Conservation (phyloP, 2,329 filamentous ascomycete genomes). For the Parasarocladium wereldwijsianum region DNA sequence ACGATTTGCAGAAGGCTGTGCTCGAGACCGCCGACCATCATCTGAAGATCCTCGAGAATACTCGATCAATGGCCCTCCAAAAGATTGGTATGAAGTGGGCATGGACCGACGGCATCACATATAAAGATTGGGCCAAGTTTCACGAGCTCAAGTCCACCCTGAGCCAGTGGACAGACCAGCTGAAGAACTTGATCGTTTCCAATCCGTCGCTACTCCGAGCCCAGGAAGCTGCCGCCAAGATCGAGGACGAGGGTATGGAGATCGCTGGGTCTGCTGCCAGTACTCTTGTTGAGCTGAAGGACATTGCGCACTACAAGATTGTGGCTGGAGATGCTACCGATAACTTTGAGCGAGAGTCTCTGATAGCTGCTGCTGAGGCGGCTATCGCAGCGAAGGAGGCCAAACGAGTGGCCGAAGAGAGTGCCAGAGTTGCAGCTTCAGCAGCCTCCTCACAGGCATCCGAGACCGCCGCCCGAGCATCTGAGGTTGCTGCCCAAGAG, state of each 20-base stretch:
- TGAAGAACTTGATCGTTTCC: constrained; percentile 59
- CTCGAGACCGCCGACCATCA: constrained; percentile 64
- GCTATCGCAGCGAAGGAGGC: constrained; percentile 15
- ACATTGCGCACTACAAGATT: constrained; percentile 75
- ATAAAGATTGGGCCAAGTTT: constrained; percentile 95
- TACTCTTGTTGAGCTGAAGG: constrained; percentile 68
- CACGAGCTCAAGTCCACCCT: constrained; percentile 75
- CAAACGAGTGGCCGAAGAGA: constrained; percentile 16
- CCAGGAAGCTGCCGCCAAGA: constrained; percentile 48
- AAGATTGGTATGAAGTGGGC: constrained; percentile 93
- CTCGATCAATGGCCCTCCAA: constrained; percentile 71
- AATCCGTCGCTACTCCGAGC: constrained; percentile 59
- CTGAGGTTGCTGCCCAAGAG: constrained; percentile 6
- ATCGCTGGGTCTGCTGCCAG: constrained; percentile 65
- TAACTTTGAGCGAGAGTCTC: constrained; percentile 58
- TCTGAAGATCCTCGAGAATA: constrained; percentile 67
- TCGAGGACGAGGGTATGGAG: constrained; percentile 70
- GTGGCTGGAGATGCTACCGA: constrained; percentile 57
- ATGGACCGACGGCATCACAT: constrained; percentile 88
- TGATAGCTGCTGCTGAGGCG: constrained; percentile 40
- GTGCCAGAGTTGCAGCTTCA: constrained; percentile 13
- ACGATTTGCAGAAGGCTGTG: constrained; percentile 53
- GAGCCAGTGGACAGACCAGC: constrained; percentile 69
- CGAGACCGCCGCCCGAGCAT: constrained; percentile 5
- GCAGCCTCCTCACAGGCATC: constrained; percentile 15